phyloP scores from a whole-genome alignment of 1,284 basidiomycete genomes.

The Xanthoconium separans region DNA sequence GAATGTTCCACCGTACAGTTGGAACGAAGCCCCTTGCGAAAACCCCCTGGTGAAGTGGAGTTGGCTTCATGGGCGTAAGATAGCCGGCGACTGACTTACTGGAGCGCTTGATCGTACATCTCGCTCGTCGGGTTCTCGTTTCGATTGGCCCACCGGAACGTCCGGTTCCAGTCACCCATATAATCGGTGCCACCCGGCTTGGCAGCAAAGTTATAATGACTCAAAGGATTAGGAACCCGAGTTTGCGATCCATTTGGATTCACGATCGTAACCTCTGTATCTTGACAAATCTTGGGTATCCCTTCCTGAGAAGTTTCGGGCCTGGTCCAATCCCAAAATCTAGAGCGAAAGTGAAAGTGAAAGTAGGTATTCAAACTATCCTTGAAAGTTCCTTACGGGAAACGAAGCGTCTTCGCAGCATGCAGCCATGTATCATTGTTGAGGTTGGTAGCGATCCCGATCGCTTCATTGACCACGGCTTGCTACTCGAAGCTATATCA shows the following conservation, averaged over 20 bases:
- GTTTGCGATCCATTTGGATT: neutral
- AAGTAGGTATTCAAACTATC: neutral
- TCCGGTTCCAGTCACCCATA: constrained; percentile 14
- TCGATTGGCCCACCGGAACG: constrained; percentile 17
- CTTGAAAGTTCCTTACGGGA: constrained; percentile 11
- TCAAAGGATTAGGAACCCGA: constrained; percentile 13
- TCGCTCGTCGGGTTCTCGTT: constrained; percentile 4
- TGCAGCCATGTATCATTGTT: constrained; percentile 13
- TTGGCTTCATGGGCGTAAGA: neutral
- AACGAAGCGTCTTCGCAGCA: constrained; percentile 13
- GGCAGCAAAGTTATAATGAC: constrained; percentile 12
- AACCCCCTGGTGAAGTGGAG: constrained; percentile 6
- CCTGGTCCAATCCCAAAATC: constrained; percentile 22
- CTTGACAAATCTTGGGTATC: constrained; percentile 10
- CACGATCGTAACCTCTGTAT: neutral
- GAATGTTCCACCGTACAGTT: neutral
- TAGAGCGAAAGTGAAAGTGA: neutral
- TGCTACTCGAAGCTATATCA: constrained; percentile 6
- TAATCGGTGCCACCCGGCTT: constrained; percentile 13
- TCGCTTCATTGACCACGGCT: constrained; percentile 15
- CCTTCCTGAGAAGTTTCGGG: constrained; percentile 3
- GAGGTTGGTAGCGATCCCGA: constrained; percentile 9
- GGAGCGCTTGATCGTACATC: constrained; percentile 8
- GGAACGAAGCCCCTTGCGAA: neutral
- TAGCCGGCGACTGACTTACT: constrained; percentile 1